Evolutionary conservation across 2,329 filamentous ascomycete species (phyloP).

Genomic region (Didymella sp.): DNA sequence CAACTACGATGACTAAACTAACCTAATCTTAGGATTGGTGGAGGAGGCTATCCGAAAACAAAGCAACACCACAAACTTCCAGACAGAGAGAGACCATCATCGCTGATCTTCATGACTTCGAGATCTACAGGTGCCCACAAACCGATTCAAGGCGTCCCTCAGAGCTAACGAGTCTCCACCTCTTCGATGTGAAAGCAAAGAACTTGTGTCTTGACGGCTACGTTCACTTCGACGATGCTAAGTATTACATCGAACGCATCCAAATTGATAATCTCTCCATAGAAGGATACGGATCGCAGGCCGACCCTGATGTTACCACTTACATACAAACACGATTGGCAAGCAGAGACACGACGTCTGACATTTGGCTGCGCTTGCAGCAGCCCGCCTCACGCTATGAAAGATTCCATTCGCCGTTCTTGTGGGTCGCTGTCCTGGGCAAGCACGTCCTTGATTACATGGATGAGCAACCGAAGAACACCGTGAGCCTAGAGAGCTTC

Average conservation of each 20-base stretch:
- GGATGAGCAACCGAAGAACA: constrained; percentile 23
- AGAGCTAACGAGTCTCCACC: constrained; percentile 30
- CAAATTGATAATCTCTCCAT: constrained; percentile 67
- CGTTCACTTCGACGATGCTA: constrained; percentile 54
- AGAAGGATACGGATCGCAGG: constrained; percentile 66
- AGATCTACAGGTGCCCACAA: constrained; percentile 31
- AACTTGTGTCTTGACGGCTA: constrained; percentile 38
- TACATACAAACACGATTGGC: constrained; percentile 67
- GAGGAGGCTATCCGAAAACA: neutral
- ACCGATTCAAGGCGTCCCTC: constrained; percentile 9
- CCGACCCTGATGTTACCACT: constrained; percentile 60
- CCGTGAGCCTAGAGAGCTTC: constrained; percentile 65
- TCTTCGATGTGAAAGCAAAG: constrained; percentile 27
- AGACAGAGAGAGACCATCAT: constrained; percentile 17
- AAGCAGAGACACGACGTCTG: constrained; percentile 27
- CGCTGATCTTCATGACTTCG: constrained; percentile 33
- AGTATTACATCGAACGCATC: constrained; percentile 62
- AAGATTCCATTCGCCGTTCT: constrained; percentile 67
- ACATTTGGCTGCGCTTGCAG: constrained; percentile 70
- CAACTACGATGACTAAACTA: neutral
- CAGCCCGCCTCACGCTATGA: constrained; percentile 66
- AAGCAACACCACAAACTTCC: constrained; percentile 8
- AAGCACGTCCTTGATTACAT: constrained; percentile 78
- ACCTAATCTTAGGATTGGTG: constrained; percentile 3
- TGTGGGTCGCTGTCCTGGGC: constrained; percentile 73